Percentiles rank a stretch among this genome's conserved stretches.
Evolutionary conservation across 345 rosid genomes (phyloP).

Genomic region (Syzygium aqueum): DNA sequence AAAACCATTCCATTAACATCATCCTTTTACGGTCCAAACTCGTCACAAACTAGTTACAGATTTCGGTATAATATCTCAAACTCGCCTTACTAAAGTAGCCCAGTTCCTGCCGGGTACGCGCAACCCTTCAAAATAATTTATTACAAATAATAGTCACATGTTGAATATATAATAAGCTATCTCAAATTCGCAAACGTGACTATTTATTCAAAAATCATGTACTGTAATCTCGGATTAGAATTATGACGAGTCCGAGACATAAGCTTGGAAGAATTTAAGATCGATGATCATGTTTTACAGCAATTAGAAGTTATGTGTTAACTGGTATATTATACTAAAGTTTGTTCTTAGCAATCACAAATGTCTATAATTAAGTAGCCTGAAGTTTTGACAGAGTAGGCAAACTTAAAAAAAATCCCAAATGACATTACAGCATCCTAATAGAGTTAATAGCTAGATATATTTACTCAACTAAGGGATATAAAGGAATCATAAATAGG

Average conservation of each 20-base stretch:
- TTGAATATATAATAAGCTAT: too few relatives aligned
- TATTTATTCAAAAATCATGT: not conserved
- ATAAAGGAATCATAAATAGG: too few relatives aligned
- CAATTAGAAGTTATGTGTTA: not conserved
- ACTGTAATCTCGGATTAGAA: not conserved
- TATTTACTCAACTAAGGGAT: too few relatives aligned
- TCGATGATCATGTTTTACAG: not conserved
- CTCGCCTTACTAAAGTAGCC: not conserved
- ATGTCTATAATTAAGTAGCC: not conserved
- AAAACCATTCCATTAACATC: not conserved
- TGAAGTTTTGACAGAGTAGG: not conserved
- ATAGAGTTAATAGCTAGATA: not conserved
- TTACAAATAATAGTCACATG: not conserved
- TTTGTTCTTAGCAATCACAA: not conserved
- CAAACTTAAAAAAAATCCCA: not conserved
- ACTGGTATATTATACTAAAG: not conserved
- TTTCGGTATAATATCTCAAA: not conserved
- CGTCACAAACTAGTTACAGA: not conserved
- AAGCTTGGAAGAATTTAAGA: not conserved
- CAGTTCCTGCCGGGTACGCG: too few relatives aligned
- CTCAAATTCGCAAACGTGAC: not conserved
- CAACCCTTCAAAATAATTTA: not conserved
- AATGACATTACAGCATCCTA: not conserved
- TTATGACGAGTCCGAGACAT: not conserved
- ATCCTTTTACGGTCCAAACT: not conserved